Percentiles rank a stretch among this genome's conserved stretches.
Evolutionary conservation across 495 filamentous ascomycete species (phyloP).

Genomic region (Tetracladium setigerum): DNA sequence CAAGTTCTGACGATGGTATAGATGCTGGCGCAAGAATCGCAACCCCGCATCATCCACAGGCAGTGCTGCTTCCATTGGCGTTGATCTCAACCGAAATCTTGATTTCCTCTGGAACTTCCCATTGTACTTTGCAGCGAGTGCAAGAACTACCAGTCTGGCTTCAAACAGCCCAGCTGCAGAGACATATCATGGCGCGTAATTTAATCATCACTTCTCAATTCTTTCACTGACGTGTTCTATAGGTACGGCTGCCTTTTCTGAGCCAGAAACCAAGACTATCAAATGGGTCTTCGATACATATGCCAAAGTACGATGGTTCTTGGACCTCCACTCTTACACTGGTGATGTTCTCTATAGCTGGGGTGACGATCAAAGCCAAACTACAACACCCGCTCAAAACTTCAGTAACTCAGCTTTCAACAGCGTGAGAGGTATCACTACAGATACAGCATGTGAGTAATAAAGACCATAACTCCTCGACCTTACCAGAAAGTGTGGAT

Average conservation of each 20-base stretch:
- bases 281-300: constrained; percentile 30
- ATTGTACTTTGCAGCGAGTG: constrained; percentile 24
- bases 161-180: constrained; percentile 23
- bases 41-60: constrained; percentile 21
- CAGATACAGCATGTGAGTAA: constrained; percentile 12
- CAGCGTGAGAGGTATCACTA: constrained; percentile 27
- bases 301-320: constrained; percentile 32
- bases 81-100: constrained; percentile 35
- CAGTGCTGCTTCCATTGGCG: constrained; percentile 17
- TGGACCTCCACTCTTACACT: constrained; percentile 35
- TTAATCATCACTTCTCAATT: background rate
- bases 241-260: constrained; percentile 25
- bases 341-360: constrained; percentile 32
- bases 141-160: constrained; percentile 12
- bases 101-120: constrained; percentile 30
- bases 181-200: constrained; percentile 20
- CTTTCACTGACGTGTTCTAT: background rate
- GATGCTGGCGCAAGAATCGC: constrained; percentile 36
- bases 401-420: constrained; percentile 30
- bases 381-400: constrained; percentile 23
- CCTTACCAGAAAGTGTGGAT: too few relatives aligned
- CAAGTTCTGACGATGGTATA: background rate
- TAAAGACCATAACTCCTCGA: constrained; percentile 11
- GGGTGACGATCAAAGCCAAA: constrained; percentile 33
- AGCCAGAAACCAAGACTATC: constrained; percentile 30